These are phyloP conservation scores for Mycena epipterygia DNA, from an alignment of 768 basidiomycete species.

Conservation along the genomic window DNA sequence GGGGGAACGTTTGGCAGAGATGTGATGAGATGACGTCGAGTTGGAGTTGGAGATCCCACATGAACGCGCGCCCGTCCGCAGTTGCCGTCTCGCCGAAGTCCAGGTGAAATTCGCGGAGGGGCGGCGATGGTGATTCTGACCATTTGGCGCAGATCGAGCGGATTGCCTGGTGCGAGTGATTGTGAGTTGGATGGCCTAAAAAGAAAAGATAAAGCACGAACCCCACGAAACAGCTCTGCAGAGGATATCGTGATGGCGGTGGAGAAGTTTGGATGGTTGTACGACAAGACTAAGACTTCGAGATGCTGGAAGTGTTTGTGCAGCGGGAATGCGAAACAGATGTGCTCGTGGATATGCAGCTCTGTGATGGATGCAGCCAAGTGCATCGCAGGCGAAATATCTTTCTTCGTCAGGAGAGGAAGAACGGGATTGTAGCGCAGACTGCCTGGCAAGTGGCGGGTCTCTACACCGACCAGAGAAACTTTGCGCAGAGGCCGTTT, in stretches of 20 bases:
- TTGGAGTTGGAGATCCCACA: slow-evolving; percentile 29
- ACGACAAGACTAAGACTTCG: slow-evolving; percentile 20
- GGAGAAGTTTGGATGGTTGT: slow-evolving; percentile 25
- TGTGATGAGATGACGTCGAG: neutral
- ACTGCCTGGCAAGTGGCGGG: neutral
- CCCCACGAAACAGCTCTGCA: slow-evolving; percentile 1
- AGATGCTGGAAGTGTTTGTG: slow-evolving; percentile 18
- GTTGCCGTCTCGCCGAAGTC: slow-evolving; percentile 4
- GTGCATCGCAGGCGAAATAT: neutral
- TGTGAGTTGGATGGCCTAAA: neutral
- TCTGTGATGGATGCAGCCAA: slow-evolving; percentile 16
- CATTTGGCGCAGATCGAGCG: slow-evolving; percentile 8
- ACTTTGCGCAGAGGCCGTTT: slow-evolving; percentile 23
- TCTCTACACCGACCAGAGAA: slow-evolving; percentile 1
- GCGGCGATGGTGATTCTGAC: neutral
- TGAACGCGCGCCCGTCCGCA: slow-evolving; percentile 5
- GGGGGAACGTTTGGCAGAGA: neutral
- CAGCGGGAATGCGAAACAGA: slow-evolving; percentile 21
- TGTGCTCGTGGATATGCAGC: slow-evolving; percentile 27
- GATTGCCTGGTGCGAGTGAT: neutral
- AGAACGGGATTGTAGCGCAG: neutral
- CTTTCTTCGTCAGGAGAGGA: slow-evolving; percentile 9
- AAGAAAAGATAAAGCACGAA: neutral
- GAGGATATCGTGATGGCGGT: neutral
- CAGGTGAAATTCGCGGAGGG: slow-evolving; percentile 23